Percentiles rank a stretch among this genome's conserved stretches.
Evolutionary conservation across 768 basidiomycete species (phyloP).

Genomic region (Pleurotus giganteus): DNA sequence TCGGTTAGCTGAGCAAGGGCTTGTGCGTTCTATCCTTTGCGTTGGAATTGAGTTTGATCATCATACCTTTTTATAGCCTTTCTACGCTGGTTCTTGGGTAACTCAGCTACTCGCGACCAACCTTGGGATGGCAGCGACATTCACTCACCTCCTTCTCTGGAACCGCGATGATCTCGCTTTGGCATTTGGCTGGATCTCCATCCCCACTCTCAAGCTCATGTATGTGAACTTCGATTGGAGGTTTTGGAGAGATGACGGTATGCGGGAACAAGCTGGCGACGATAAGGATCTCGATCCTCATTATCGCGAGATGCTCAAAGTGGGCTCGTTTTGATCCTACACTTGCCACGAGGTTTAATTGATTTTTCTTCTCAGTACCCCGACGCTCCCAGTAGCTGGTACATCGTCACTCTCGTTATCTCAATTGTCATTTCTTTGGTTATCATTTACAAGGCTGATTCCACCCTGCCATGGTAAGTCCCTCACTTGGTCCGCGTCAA

Average conservation of each 20-base stretch:
- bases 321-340: slow-evolving; percentile 12
- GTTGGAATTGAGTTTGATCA: not conserved
- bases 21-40: slow-evolving; percentile 22
- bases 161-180: slow-evolving; percentile 36
- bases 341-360: not conserved
- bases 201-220: slow-evolving; percentile 30
- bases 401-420: slow-evolving; percentile 36
- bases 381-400: slow-evolving; percentile 60
- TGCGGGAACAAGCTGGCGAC: slow-evolving; percentile 25
- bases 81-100: slow-evolving; percentile 48
- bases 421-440: slow-evolving; percentile 42
- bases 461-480: slow-evolving; percentile 44
- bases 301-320: slow-evolving; percentile 52
- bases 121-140: slow-evolving; percentile 46
- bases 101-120: slow-evolving; percentile 42
- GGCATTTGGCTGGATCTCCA: slow-evolving; percentile 46
- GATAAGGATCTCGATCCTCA: slow-evolving; percentile 43
- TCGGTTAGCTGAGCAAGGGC: slow-evolving; percentile 31
- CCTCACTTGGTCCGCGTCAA: not conserved
- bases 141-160: slow-evolving; percentile 47
- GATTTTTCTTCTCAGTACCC: slow-evolving; percentile 34
- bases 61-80: slow-evolving; percentile 27
- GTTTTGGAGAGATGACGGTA: slow-evolving; percentile 42
- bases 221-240: slow-evolving; percentile 35
- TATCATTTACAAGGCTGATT: slow-evolving; percentile 44